Base-by-base conservation (phyloP, 1,284 basidiomycete species). In the Trametes versicolor region DNA sequence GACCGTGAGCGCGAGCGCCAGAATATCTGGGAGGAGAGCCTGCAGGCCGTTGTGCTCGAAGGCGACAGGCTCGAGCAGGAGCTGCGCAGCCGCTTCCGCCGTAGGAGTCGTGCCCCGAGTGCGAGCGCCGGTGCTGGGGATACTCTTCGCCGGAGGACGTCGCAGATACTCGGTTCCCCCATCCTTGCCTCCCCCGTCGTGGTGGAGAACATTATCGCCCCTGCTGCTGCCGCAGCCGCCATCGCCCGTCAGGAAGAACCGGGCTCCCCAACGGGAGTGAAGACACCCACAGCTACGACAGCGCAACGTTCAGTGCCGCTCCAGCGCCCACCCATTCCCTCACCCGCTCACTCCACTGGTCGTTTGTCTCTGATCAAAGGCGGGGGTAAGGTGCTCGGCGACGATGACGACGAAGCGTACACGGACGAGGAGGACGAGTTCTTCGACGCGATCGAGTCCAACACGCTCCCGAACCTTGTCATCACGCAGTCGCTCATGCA, bases 351-450 rank as follows among this genome's bases (percentile, higher is more conserved):
- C 21, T 45, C 62, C 9, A 47, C 43, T 0, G 50, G 43, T 25
- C 64, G 66, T 10, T 41, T 62, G 17, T 66, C 65, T 49, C 67
- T 73, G 41, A 62, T 70, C 41, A 68, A 70, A 60, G 55, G 65
- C 52, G n/a, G 64, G 3, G 57, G 58, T 51, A 25, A 39, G 21
- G 25, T 60, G 56, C 37, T 64, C 21, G 13, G 36, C 17, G 63
- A 45, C 9, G 64, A 66, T 2, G 82, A 82, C 12, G 79, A 80
- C 0, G 82, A 84, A 17, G 76, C 75, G 39, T 91, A 91, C 51
- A 93, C 92, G 1, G 95, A 97, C 69, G 94, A 95, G 58, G 95
- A 97, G 73, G 96, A 99, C 79, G 96, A 99, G 78, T 99, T 99
- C 80, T 99, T 98, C 74, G 97, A 99, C 76, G 96, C 97, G 21